A percentile compares a stretch with the other conserved stretches of the same genome.
These are phyloP conservation scores for Clavariopsis aquatica DNA, from an alignment of 495 filamentous ascomycete genomes.

Conservation along the genomic window DNA sequence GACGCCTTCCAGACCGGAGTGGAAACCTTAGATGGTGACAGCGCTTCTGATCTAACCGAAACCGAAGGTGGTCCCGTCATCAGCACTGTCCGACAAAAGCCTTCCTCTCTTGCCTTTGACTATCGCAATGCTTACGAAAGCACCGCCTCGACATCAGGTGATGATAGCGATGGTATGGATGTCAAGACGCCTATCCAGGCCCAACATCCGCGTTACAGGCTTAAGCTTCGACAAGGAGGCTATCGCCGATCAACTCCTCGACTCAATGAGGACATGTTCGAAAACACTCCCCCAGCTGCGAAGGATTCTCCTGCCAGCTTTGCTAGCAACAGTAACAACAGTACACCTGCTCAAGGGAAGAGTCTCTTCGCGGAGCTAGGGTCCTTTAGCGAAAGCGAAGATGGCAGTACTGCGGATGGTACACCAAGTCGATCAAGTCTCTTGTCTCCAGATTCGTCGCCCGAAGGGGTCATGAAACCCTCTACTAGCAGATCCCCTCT, in stretches of 20 bases:
- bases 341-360: slow-evolving; percentile 63
- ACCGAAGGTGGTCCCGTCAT: slow-evolving; percentile 62
- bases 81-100: slow-evolving; percentile 36
- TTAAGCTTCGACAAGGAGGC: slow-evolving; percentile 64
- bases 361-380: slow-evolving; percentile 90
- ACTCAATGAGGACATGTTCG: slow-evolving; percentile 55
- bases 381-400: slow-evolving; percentile 70
- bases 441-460: slow-evolving; percentile 35
- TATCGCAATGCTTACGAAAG: slow-evolving; percentile 74
- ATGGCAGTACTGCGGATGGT: slow-evolving; percentile 47
- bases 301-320: slow-evolving; percentile 61
- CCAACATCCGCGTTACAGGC: slow-evolving; percentile 66
- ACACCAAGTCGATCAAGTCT: slow-evolving; percentile 47
- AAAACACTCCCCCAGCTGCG: slow-evolving; percentile 39
- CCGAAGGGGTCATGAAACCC: slow-evolving; percentile 25
- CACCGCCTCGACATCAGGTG: slow-evolving; percentile 84
- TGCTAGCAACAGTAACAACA: slow-evolving; percentile 51
- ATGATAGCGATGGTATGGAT: slow-evolving; percentile 67
- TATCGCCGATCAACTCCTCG: slow-evolving; percentile 31
- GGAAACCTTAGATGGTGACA: slow-evolving; percentile 78
- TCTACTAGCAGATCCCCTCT: slow-evolving; percentile 17
- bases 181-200: slow-evolving; percentile 63
- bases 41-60: slow-evolving; percentile 81
- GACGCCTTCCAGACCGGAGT: slow-evolving; percentile 91
- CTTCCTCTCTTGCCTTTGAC: slow-evolving; percentile 50